A percentile compares a stretch with the other conserved stretches of the same genome.
Conservation (phyloP, 176 grass and related monocot genomes). For the Phyllostachys edulis region DNA sequence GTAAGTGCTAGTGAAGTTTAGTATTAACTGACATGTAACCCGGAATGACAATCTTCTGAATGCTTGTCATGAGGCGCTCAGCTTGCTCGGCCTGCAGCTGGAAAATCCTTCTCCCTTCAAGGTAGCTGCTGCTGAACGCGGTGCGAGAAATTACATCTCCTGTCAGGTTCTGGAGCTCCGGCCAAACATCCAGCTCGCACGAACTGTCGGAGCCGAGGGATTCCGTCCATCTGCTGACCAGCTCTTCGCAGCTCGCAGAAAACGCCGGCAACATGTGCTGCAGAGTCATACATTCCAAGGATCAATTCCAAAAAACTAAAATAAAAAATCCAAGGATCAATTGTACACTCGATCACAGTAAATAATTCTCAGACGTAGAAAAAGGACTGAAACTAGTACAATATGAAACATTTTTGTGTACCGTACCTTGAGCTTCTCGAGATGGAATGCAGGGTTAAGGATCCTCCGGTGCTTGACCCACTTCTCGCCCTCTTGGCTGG, state of each 20-base stretch:
- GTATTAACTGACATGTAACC: slow-evolving; percentile 26
- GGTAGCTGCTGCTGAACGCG: slow-evolving; percentile 36
- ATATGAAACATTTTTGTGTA: background rate
- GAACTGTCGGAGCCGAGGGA: slow-evolving; percentile 6
- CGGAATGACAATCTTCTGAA: slow-evolving; percentile 37
- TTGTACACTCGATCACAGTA: background rate
- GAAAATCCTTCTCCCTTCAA: slow-evolving; percentile 57
- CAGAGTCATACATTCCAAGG: background rate
- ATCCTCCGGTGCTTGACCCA: slow-evolving; percentile 68
- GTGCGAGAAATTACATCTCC: slow-evolving; percentile 39
- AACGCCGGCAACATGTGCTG: slow-evolving; percentile 64
- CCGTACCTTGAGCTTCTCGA: slow-evolving; percentile 58
- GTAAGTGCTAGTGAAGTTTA: background rate
- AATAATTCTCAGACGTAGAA: background rate
- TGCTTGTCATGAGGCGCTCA: background rate
- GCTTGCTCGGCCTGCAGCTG: slow-evolving; percentile 45
- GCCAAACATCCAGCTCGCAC: slow-evolving; percentile 38
- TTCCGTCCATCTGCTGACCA: slow-evolving; percentile 46
- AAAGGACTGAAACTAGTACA: too few relatives aligned
- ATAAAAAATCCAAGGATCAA: background rate
- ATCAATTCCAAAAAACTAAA: too few relatives aligned
- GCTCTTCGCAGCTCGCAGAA: slow-evolving; percentile 48
- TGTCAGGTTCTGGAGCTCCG: slow-evolving; percentile 26
- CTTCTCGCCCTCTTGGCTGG: slow-evolving; percentile 49
- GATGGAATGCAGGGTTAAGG: slow-evolving; percentile 52